Base-by-base conservation (phyloP, 306 rosid genomes). In the Fragaria iinumae region DNA sequence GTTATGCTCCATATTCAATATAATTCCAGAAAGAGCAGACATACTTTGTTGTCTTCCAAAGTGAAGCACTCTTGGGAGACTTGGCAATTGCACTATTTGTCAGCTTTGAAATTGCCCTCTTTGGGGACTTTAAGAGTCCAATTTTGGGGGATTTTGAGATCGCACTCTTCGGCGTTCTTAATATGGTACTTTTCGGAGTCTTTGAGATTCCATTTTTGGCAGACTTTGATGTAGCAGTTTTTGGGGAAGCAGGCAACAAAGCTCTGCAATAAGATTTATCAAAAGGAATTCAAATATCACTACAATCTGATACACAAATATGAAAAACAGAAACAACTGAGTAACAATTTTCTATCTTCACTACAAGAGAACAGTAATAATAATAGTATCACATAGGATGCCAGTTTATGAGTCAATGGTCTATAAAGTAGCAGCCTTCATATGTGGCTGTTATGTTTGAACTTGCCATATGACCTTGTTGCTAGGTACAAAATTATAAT, bases 21-120 rank as follows among this genome's bases (percentile, higher is more conserved):
- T 5, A 68, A 53, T 34, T 23, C 63, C 48, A 49, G 34, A 45
- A 43, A 34, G 41, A 23, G 12, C 43, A 76, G 55, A 92, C 97
- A 80, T 83, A 92, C 99, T 87, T 95, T 84, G 85, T 84, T 83
- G 82, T 89, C 91, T 84, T 88, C 95, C 85, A 73, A 29, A 27
- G 52, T 69, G 90, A 85, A 72, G 88, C 83, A 77, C 82, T 77
- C 82, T 81, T 81, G 41, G 55, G 77, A 21, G 77, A 73, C 41
- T 41, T 73, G 1, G 27, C 13, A 13, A 73, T 38, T 73, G 38
- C 49, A 21, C 14, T 39, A 55, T 38, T 13, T 2, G 67, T 50
- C 17, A 47, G 25, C 77, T 73, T 73, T 41, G 41, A 39, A 43
- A 73, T 73, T 73, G 55, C 55, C 18, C 18, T 56, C 6, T 43